Percentiles rank a stretch among this genome's conserved stretches.
These are phyloP conservation scores for Cryptococcus sp. DNA, from an alignment of 1,284 basidiomycete genomes.

Conservation along the genomic window DNA sequence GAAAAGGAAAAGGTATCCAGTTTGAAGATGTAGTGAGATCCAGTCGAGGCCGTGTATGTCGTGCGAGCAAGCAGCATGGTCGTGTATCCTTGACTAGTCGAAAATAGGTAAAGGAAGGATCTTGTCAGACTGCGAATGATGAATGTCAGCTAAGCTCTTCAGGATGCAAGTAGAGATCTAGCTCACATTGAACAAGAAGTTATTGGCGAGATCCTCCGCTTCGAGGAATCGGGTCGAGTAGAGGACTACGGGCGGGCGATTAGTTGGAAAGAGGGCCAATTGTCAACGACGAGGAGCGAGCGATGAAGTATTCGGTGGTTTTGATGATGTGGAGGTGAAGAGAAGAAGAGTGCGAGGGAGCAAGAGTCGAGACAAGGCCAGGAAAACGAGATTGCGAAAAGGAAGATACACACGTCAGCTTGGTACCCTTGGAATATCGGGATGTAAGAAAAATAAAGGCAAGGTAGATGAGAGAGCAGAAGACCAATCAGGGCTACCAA, in stretches of 20 bases:
- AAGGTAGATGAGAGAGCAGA: too few species aligned
- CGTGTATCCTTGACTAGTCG: slow-evolving; percentile 32
- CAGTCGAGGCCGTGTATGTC: too few species aligned
- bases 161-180: not conserved
- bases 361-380: too few species aligned
- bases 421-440: not conserved
- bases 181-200: slow-evolving; percentile 79
- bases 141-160: slow-evolving; percentile 4
- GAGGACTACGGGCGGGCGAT: slow-evolving; percentile 60
- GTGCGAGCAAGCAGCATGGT: too few species aligned
- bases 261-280: too few species aligned
- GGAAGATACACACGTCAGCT: not conserved
- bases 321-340: too few species aligned
- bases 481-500: too few species aligned
- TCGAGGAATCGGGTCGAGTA: slow-evolving; percentile 82
- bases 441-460: too few species aligned
- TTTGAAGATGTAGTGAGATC: too few species aligned
- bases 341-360: too few species aligned
- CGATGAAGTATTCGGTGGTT: not conserved
- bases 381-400: too few species aligned
- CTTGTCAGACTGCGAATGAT: slow-evolving; percentile 62
- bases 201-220: slow-evolving; percentile 78
- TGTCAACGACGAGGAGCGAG: not conserved
- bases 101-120: slow-evolving; percentile 55
- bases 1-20: too few species aligned